Percentiles rank a stretch among this genome's conserved stretches.
Conservation (phyloP, 2,329 filamentous ascomycete species). For the Penicillium oxalicum region DNA sequence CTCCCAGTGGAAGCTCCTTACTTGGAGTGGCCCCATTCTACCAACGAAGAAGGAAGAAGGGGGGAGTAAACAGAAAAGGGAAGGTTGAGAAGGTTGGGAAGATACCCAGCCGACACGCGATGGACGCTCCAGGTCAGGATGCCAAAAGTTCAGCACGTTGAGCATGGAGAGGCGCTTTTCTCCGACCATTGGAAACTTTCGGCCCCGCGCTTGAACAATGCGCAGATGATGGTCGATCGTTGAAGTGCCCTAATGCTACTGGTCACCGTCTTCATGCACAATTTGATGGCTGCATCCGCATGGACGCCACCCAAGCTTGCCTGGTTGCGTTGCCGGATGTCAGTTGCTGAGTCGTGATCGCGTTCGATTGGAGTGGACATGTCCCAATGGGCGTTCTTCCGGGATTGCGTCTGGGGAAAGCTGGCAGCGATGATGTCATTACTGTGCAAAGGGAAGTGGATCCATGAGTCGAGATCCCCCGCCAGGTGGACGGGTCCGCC, state of each 20-base stretch:
- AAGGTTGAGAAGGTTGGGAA: too few species aligned
- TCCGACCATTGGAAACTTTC: not conserved
- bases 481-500: too few species aligned
- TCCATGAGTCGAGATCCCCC: not conserved
- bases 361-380: not conserved
- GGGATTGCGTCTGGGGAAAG: slow-evolving; percentile 6
- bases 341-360: not conserved
- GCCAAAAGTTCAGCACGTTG: not conserved
- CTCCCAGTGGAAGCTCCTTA: too few species aligned
- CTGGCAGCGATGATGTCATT: slow-evolving; percentile 7
- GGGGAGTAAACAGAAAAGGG: too few species aligned
- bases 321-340: not conserved
- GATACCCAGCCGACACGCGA: not conserved
- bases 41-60: too few species aligned
- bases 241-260: not conserved
- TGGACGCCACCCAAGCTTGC: not conserved
- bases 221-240: not conserved
- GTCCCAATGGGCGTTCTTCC: not conserved
- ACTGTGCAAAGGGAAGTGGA: not conserved
- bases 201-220: not conserved
- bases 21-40: too few species aligned
- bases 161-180: not conserved
- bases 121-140: not conserved
- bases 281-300: not conserved
- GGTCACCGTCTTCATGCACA: not conserved